Evolutionary conservation across 83 land plant species (phyloP).

Genomic region (Thuja plicata): DNA sequence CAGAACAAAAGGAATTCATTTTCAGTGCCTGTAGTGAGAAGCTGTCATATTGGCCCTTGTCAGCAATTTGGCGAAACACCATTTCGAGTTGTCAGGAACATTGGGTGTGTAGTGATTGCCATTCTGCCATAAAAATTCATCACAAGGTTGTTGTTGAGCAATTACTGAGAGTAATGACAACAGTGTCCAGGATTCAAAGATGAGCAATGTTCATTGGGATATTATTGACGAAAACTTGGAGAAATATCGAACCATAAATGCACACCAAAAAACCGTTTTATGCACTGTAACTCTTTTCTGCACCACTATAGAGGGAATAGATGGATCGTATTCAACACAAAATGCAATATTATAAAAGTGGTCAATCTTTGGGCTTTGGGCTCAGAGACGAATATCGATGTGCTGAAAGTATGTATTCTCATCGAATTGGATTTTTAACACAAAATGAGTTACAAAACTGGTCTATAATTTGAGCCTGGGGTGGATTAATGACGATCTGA

Average conservation of each 20-base stretch:
- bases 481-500: not conserved
- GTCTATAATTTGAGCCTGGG: not conserved
- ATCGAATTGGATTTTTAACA: not conserved
- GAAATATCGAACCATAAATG: not conserved
- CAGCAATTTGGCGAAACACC: not conserved
- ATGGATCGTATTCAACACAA: not conserved
- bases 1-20: not conserved
- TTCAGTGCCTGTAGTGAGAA: not conserved
- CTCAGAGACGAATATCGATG: not conserved
- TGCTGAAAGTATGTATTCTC: not conserved
- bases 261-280: not conserved
- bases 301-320: not conserved
- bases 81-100: not conserved
- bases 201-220: not conserved
- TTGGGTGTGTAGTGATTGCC: constrained; percentile 1
- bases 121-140: not conserved
- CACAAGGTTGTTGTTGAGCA: not conserved
- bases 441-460: not conserved
- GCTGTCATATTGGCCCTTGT: not conserved
- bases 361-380: not conserved
- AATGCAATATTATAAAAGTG: not conserved
- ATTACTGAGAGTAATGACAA: not conserved
- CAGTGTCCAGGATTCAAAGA: not conserved
- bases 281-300: not conserved
- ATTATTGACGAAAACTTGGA: not conserved